Conservation (phyloP, 495 filamentous ascomycete genomes). For the Penicillium steckii region DNA sequence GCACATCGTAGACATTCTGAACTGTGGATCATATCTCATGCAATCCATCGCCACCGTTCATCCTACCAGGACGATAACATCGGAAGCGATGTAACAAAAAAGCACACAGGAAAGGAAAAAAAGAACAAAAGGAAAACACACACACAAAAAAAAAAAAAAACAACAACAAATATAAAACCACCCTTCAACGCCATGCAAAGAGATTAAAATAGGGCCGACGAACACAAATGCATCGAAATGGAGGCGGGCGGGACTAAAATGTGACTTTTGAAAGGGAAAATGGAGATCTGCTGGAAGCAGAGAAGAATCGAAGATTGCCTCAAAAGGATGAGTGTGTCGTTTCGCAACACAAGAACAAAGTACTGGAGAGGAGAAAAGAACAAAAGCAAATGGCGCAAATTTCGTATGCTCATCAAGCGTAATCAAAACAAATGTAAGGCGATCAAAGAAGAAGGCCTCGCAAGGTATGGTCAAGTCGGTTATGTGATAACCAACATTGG, state of each 20-base stretch:
- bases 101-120: constrained; percentile 7
- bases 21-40: constrained; percentile 8
- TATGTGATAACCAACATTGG: constrained; percentile 8
- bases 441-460: neutral
- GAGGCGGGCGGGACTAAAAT: constrained; percentile 26
- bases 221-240: constrained; percentile 22
- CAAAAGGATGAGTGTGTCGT: constrained; percentile 2
- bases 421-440: constrained; percentile 7
- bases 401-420: constrained; percentile 29
- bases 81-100: constrained; percentile 2
- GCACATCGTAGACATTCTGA: neutral
- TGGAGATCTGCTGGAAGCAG: constrained; percentile 12
- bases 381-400: neutral
- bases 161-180: constrained; percentile 3
- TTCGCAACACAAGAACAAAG: neutral
- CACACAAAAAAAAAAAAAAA: constrained; percentile 8
- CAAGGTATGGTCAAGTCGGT: neutral
- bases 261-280: constrained; percentile 22
- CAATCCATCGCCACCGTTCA: neutral
- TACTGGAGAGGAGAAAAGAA: neutral
- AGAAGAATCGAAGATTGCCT: constrained; percentile 31
- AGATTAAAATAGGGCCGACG: constrained; percentile 11
- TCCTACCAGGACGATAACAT: neutral
- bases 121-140: constrained; percentile 10
- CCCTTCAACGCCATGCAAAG: constrained; percentile 29